Evolutionary conservation across 345 rosid genomes (phyloP), one percentile per base, ranked within the genome.

Genomic region (Citrus medica): DNA sequence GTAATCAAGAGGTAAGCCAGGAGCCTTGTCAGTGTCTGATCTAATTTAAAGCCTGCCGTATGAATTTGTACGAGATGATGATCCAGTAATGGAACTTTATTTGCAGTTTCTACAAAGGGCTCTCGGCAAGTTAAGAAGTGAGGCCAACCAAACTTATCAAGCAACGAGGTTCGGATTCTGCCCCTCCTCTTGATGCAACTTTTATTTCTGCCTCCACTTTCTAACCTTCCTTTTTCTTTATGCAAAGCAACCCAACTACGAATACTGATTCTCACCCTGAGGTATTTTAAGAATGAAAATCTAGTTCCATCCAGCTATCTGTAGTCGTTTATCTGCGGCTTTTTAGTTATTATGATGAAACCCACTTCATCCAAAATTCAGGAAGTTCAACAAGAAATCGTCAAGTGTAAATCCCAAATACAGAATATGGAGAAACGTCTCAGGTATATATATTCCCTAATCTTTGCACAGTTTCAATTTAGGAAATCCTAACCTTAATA

Each of bases 351-450:
- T 37, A 53, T 65, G 7, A 12, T 25, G 30, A 17, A 42, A 53
- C 22, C 30, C 16, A 28, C 21, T 35, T 51, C 14, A 66, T 37
- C 40, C 14, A 25, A 69, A 40, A 60, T 66, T 30, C 42, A 80
- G 91, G 87, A 83, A 69, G 46, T 70, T 58, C 85, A 84, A 37
- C 83, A 71, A 67, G 81, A 83, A 68, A 74, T 88, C 19, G 27
- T 30, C 37, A 78, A 82, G 73, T 78, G 59, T 10, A 78, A 74
- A 70, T 59, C 76, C 32, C 83, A 42, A 25, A n/a, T 88, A 24
- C 74, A 67, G 58, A 76, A 78, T 28, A 72, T 81, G 76, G 85
- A 82, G 71, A 84, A 74, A 84, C 80, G 76, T 76, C 79, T 88
- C 70, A 82, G 89, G 88, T 84, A 81, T 22, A 1, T 10, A 12